Conservation (phyloP, 2,329 filamentous ascomycete species). For the Helotiales sp. region DNA sequence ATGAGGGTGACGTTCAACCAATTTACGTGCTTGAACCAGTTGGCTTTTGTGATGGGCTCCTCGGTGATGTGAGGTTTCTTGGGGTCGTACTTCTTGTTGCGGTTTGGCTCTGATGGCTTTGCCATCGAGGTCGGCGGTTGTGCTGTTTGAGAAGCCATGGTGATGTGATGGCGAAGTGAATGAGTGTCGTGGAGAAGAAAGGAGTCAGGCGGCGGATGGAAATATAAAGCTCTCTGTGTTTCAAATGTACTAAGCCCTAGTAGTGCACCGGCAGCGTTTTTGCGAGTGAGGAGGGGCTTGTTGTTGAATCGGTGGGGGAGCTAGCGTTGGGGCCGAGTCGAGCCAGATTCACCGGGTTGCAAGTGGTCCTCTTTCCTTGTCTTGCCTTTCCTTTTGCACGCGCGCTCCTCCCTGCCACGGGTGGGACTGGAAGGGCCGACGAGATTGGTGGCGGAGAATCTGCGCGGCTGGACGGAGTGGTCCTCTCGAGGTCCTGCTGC, state of each 20-base stretch:
- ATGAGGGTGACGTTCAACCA: slow-evolving; percentile 89
- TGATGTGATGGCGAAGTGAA: slow-evolving; percentile 15
- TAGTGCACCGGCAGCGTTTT: slow-evolving; percentile 11
- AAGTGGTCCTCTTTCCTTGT: no score
- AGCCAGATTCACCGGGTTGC: no score
- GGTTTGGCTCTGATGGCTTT: slow-evolving; percentile 29
- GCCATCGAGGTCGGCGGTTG: slow-evolving; percentile 29
- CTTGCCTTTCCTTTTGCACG: not conserved
- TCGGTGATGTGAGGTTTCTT: slow-evolving; percentile 87
- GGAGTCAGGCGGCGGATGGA: slow-evolving; percentile 6
- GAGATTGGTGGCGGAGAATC: not conserved
- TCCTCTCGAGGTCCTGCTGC: not conserved
- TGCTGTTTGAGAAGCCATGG: slow-evolving; percentile 26
- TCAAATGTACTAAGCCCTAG: slow-evolving; percentile 12
- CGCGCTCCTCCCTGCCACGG: not conserved
- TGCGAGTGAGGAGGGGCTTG: slow-evolving; percentile 1
- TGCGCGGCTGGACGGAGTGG: not conserved
- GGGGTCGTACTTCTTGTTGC: slow-evolving; percentile 46
- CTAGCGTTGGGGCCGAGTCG: not conserved
- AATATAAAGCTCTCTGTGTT: slow-evolving; percentile 18
- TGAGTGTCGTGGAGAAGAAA: slow-evolving; percentile 16
- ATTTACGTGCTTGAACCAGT: slow-evolving; percentile 92
- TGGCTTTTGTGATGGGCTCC: slow-evolving; percentile 73
- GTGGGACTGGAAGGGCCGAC: not conserved
- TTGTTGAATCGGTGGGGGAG: not conserved